These are phyloP conservation scores for Fusarium pseudoanthophilum DNA, from an alignment of 2,329 filamentous ascomycete species.

Conservation along the genomic window DNA sequence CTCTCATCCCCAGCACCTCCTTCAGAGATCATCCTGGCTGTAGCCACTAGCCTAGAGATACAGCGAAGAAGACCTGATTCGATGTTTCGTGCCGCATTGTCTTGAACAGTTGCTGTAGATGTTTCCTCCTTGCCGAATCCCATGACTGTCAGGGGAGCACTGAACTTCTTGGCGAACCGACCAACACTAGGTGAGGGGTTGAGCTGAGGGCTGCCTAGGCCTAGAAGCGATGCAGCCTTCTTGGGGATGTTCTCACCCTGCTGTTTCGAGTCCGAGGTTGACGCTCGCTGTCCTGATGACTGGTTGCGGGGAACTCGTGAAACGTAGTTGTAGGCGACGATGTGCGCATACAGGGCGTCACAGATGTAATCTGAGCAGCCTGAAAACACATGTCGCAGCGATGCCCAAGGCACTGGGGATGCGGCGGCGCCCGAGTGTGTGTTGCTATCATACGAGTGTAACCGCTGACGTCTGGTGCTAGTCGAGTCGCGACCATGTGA, in stretches of 20 bases:
- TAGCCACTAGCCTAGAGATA: conserved; percentile 62
- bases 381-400: conserved; percentile 64
- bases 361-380: conserved; percentile 64
- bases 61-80: conserved; percentile 62
- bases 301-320: conserved; percentile 46
- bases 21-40: conserved; percentile 54
- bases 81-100: conserved; percentile 56
- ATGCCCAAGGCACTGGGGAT: conserved; percentile 53
- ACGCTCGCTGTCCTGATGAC: conserved; percentile 24
- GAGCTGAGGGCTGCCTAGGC: conserved; percentile 50
- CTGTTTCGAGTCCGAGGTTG: conserved; percentile 33
- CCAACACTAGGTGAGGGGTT: conserved; percentile 35
- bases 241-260: conserved; percentile 56
- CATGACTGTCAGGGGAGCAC: conserved; percentile 42
- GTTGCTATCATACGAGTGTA: conserved; percentile 25
- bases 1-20: conserved; percentile 45
- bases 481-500: conserved; percentile 42
- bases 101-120: conserved; percentile 38
- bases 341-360: conserved; percentile 68
- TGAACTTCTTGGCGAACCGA: conserved; percentile 42
- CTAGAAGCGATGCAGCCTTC: conserved; percentile 64
- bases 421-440: conserved; percentile 22
- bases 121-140: conserved; percentile 44
- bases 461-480: conserved; percentile 28
- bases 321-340: conserved; percentile 70